Evolutionary conservation across 2,329 filamentous ascomycete genomes (phyloP), one percentile per base, ranked within the genome.

Genomic region (Samsoniella hepiali): DNA sequence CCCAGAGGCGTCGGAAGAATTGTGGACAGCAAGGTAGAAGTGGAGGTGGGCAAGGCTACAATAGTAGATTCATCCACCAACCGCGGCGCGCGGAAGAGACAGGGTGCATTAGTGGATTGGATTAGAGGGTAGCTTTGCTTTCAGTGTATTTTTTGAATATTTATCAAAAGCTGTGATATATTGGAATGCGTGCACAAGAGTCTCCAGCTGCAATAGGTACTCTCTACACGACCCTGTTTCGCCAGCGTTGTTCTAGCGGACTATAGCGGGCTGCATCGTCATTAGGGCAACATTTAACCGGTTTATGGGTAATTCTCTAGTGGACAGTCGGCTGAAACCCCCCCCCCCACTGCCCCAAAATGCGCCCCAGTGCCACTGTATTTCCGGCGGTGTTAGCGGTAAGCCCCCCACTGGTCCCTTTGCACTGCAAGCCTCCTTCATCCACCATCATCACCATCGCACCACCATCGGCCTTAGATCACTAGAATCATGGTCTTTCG

Each of bases 31-130:
- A 22, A 32, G 27, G 29, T 13, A 7, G 40, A 22, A 51, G 47
- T 42, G 47, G 38, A 53, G 17, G 58, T 3, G 1, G 45, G 47
- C 7, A 29, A 32, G 47, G 22, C 47, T 40, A 44, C 27, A 15
- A 11, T 15, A 22, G 27, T 8, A 31, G 58, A 60, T 60, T 60
- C 58, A 51, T 51, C 58, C 47, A 60, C 45, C 49, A 60, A 53
- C 34, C 38, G 47, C 47, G 38, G 36, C 34, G 17, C 11, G 17
- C 29, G 27, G 10, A 60, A 27, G 29, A 32, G 10, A 27, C 15
- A 32, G 29, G 58, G 47, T 50, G 57, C 34, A 51, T 36, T 36
- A 10, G 22, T 32, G 5, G 13, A 5, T n/a, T 42, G 15, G 7
- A 49, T 11, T 15, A 29, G 13, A 15, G 34, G 42, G 56, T 10